Conservation (phyloP, 352 stramenopile genomes). For the Globisporangium radiosum region DNA sequence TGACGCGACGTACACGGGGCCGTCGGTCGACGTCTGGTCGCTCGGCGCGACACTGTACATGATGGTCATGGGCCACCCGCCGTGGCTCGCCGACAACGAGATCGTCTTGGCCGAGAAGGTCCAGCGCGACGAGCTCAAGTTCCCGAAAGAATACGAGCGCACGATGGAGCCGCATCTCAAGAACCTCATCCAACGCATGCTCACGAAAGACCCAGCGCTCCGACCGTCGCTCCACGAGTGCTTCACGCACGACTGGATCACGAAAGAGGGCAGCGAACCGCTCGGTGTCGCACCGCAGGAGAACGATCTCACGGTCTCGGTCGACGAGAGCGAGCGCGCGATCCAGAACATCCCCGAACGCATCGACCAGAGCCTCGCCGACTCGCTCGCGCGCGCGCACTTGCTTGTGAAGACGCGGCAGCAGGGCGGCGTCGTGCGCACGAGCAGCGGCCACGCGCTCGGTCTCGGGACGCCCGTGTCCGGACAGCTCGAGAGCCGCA, state of each 20-base stretch:
- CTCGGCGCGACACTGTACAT: constrained; percentile 89
- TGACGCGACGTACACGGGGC: constrained; percentile 81
- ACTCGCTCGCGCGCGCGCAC: constrained; percentile 71
- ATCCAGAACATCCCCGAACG: constrained; percentile 85
- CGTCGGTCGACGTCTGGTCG: constrained; percentile 85
- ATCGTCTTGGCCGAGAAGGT: constrained; percentile 82
- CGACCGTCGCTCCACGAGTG: constrained; percentile 76
- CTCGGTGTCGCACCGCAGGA: constrained; percentile 39
- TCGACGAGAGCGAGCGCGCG: constrained; percentile 78
- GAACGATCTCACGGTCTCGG: constrained; percentile 68
- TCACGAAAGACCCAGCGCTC: constrained; percentile 83
- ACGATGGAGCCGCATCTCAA: constrained; percentile 85
- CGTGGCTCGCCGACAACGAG: constrained; percentile 88
- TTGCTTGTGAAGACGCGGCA: constrained; percentile 71
- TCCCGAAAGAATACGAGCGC: constrained; percentile 64
- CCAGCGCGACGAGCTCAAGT: constrained; percentile 84
- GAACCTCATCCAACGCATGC: constrained; percentile 88
- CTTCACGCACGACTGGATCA: constrained; percentile 90
- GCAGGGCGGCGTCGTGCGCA: constrained; percentile 37
- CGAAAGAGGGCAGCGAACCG: constrained; percentile 89
- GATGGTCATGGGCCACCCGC: constrained; percentile 88
- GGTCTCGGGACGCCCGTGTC: constrained; percentile 29
- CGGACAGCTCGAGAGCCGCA: constrained; percentile 39
- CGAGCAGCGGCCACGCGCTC: constrained; percentile 36
- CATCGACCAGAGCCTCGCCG: constrained; percentile 71